These are phyloP conservation scores for Solanum gracilifrons DNA, from an alignment of 257 asterid species.

Conservation along the genomic window DNA sequence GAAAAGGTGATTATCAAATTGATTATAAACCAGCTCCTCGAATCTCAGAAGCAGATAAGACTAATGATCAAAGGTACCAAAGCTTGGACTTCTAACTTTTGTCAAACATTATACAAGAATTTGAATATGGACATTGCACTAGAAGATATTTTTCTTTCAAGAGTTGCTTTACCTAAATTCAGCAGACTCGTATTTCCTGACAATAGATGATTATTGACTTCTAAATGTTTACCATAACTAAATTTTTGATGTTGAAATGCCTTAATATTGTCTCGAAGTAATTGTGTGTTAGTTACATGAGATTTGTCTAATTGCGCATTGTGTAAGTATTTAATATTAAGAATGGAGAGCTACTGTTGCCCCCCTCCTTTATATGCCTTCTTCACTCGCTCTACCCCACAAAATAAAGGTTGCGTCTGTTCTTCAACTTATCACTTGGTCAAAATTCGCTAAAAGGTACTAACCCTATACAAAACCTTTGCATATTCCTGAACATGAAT, in stretches of 20 bases:
- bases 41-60: conserved; percentile 67
- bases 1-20: conserved; percentile 70
- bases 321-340: neutral
- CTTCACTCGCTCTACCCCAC: neutral
- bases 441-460: neutral
- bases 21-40: conserved; percentile 79
- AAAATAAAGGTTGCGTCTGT: neutral
- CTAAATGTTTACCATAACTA: neutral
- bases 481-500: neutral
- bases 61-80: conserved; percentile 50
- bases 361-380: neutral
- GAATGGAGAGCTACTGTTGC: neutral
- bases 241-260: neutral
- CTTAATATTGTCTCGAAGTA: neutral
- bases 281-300: neutral
- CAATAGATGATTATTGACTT: neutral
- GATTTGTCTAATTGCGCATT: neutral
- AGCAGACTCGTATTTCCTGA: neutral
- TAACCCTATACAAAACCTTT: neutral
- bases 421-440: neutral
- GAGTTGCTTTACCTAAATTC: neutral
- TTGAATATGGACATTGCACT: neutral
- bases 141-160: neutral
- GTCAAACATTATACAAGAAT: neutral
- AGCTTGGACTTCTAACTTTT: neutral